Evolutionary conservation across 2,329 filamentous ascomycete species (phyloP).

Genomic region (Tolypocladium paradoxum): DNA sequence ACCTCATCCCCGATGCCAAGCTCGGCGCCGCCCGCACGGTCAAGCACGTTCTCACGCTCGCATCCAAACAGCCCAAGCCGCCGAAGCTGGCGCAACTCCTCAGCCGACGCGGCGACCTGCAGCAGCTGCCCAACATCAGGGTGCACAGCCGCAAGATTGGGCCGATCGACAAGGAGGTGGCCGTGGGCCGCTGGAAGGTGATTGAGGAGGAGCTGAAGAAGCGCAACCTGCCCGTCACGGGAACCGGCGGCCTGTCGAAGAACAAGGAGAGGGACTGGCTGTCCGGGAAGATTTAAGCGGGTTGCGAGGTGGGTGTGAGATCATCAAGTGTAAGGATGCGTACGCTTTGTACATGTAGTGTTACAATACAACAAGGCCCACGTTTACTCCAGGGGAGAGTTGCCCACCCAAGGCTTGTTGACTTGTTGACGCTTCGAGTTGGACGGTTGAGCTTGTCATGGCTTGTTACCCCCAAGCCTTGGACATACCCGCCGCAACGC

Average conservation of each 20-base stretch:
- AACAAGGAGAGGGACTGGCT: constrained; percentile 34
- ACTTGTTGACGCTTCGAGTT: not conserved
- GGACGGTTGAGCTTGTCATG: not conserved
- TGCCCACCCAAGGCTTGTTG: not conserved
- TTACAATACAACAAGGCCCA: not conserved
- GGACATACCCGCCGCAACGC: not conserved
- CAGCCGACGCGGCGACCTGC: constrained; percentile 31
- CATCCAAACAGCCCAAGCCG: constrained; percentile 43
- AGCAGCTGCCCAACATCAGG: constrained; percentile 55
- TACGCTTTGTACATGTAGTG: not conserved
- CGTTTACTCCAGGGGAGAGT: not conserved
- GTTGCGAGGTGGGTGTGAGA: not conserved
- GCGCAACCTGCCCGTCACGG: constrained; percentile 48
- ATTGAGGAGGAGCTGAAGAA: constrained; percentile 60
- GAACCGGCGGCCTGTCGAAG: constrained; percentile 27
- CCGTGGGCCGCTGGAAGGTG: constrained; percentile 67
- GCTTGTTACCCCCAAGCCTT: not conserved
- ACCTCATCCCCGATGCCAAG: constrained; percentile 59
- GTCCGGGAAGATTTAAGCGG: constrained; percentile 23
- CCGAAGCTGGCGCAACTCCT: constrained; percentile 55
- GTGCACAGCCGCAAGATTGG: constrained; percentile 55
- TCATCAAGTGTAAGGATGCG: not conserved
- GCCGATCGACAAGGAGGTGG: constrained; percentile 59
- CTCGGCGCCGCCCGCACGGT: constrained; percentile 46
- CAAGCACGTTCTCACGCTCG: constrained; percentile 40